Evolutionary conservation across 2,329 filamentous ascomycete genomes (phyloP).

Genomic region (Colletotrichum sp.): DNA sequence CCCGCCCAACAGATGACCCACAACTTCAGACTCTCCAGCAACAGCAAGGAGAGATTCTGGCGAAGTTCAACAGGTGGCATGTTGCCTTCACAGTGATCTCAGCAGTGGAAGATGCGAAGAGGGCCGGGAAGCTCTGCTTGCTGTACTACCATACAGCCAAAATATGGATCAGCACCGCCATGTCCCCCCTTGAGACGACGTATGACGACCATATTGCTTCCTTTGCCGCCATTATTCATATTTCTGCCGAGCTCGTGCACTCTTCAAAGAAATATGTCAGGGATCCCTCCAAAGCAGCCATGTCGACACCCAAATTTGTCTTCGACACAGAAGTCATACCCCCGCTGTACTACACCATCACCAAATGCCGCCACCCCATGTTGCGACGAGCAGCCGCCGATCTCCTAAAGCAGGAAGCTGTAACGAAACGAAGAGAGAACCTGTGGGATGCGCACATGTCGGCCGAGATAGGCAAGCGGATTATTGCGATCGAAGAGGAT

Average conservation of each 20-base stretch:
- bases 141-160: slow-evolving; percentile 39
- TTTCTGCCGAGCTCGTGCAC: slow-evolving; percentile 25
- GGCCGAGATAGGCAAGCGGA: slow-evolving; percentile 34
- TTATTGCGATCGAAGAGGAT: slow-evolving; percentile 42
- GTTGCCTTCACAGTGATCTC: slow-evolving; percentile 33
- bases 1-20: slow-evolving; percentile 28
- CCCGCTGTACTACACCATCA: slow-evolving; percentile 44
- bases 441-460: slow-evolving; percentile 40
- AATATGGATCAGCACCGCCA: slow-evolving; percentile 37
- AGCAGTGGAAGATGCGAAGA: slow-evolving; percentile 23
- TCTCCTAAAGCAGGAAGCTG: slow-evolving; percentile 35
- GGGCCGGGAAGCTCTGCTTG: slow-evolving; percentile 32
- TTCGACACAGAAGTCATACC: slow-evolving; percentile 49
- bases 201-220: slow-evolving; percentile 38
- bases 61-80: slow-evolving; percentile 31
- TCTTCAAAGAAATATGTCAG: not conserved
- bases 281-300: slow-evolving; percentile 17
- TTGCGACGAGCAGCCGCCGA: slow-evolving; percentile 42
- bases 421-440: slow-evolving; percentile 40
- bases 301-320: slow-evolving; percentile 31
- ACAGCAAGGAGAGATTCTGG: slow-evolving; percentile 38
- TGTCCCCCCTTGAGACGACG: slow-evolving; percentile 33
- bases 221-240: slow-evolving; percentile 42
- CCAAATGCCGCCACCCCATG: slow-evolving; percentile 46
- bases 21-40: slow-evolving; percentile 28